A percentile compares a stretch with the other conserved stretches of the same genome.
Evolutionary conservation across 306 rosid species (phyloP).

Genomic region (Malus orientalis): DNA sequence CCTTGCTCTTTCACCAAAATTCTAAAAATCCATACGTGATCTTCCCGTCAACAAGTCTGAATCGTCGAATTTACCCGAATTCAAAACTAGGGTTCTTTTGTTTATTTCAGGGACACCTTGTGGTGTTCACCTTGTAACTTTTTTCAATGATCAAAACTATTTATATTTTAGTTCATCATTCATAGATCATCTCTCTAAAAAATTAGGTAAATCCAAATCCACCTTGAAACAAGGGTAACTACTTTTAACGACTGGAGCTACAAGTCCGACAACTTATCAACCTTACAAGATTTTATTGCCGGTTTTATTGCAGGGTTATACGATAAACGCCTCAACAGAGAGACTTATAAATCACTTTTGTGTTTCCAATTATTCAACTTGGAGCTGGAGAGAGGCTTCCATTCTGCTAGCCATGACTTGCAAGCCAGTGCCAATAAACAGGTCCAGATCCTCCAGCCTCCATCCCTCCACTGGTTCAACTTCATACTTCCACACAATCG

Average conservation of each 20-base stretch:
- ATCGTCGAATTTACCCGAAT: background rate
- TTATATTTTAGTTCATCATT: no score
- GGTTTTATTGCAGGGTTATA: no score
- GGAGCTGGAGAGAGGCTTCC: constrained; percentile 27
- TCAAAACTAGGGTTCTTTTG: background rate
- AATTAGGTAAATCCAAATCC: no score
- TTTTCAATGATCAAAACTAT: no score
- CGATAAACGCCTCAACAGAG: no score
- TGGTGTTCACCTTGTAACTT: no score
- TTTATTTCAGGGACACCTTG: no score
- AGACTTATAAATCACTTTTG: background rate
- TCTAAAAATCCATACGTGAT: background rate
- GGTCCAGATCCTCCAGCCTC: constrained; percentile 31
- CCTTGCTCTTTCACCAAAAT: background rate
- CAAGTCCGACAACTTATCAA: no score
- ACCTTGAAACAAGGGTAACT: no score
- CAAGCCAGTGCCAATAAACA: constrained; percentile 32
- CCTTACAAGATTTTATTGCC: no score
- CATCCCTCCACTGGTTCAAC: constrained; percentile 57
- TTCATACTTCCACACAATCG: constrained; percentile 44
- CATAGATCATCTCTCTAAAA: no score
- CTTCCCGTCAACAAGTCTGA: background rate
- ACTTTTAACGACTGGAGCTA: no score
- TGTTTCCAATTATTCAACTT: background rate
- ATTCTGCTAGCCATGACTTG: constrained; percentile 47